Evolutionary conservation across 768 basidiomycete species (phyloP).

Genomic region (Boletus rubescentipes): DNA sequence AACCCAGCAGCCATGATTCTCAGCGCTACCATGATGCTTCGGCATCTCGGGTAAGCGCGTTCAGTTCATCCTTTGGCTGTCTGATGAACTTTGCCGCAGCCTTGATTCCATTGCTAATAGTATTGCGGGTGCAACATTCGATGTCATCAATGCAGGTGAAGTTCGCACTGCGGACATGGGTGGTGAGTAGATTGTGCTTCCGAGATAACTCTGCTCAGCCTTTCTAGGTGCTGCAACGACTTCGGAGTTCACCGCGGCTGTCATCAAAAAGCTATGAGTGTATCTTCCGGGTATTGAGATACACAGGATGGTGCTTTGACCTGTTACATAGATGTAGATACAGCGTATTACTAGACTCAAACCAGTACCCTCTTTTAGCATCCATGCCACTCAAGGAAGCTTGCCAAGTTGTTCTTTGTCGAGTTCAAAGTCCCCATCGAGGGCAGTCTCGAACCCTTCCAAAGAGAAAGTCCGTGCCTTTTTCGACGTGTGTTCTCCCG

Average conservation of each 20-base stretch:
- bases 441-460: slow-evolving; percentile 52
- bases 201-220: slow-evolving; percentile 7
- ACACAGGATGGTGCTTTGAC: slow-evolving; percentile 3
- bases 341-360: slow-evolving; percentile 12
- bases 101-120: slow-evolving; percentile 91
- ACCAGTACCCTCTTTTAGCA: slow-evolving; percentile 18
- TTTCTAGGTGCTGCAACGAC: slow-evolving; percentile 78
- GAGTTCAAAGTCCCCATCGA: slow-evolving; percentile 49
- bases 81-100: slow-evolving; percentile 38
- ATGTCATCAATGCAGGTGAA: slow-evolving; percentile 85
- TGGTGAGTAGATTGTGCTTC: slow-evolving; percentile 50
- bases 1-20: slow-evolving; percentile 99
- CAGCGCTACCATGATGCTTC: slow-evolving; percentile 95
- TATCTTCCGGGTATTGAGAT: background rate
- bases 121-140: slow-evolving; percentile 90
- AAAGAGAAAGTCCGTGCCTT: slow-evolving; percentile 39
- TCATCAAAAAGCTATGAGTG: slow-evolving; percentile 75
- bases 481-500: slow-evolving; percentile 38
- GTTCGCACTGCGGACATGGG: slow-evolving; percentile 95
- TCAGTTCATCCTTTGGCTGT: slow-evolving; percentile 12
- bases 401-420: slow-evolving; percentile 41
- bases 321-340: slow-evolving; percentile 27
- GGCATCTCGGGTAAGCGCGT: slow-evolving; percentile 81
- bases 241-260: slow-evolving; percentile 90
- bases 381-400: slow-evolving; percentile 4